Evolutionary conservation across 1,139 yeast species (phyloP), one percentile per base, ranked within the genome.

Genomic region (Debaryomycetaceae sp.): DNA sequence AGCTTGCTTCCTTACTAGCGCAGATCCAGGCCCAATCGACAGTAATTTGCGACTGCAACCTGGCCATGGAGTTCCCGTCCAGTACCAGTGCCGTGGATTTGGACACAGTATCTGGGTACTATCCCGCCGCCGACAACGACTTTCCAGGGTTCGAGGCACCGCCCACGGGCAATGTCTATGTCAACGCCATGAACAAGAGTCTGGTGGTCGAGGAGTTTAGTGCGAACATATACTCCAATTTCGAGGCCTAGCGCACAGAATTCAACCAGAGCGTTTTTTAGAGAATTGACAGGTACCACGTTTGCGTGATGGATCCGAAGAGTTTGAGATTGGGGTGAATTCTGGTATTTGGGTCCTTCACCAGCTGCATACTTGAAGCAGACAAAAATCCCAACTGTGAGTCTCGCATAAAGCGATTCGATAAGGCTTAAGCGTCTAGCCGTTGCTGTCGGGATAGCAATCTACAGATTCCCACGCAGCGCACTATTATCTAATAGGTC

Each of bases 221-320:
- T 54, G 96, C 96, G 4, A 70, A 86, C 42, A 90, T 87, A 7
- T 87, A 87, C 51, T 79, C 95, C 21, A 85, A 85, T 48, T 83
- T 81, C 52, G 81, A 76, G 35, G 63, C 49, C 26, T 23, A 24
- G n/a, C n/a, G n/a, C n/a, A n/a, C n/a, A n/a, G n/a, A n/a, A n/a
- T n/a, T n/a, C n/a, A n/a, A n/a, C n/a, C n/a, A n/a, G n/a, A 25
- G 10, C 15, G 8, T 19, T 19, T 12, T 6, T 14, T 13, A 26
- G 12, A n/a, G n/a, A 8, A 13, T 13, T 26, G 16, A 26, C 19
- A 20, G n/a, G 16, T 8, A 13, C 6, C 16, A 7, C 5, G 14
- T 5, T n/a, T n/a, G n/a, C n/a, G n/a, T n/a, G n/a, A n/a, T n/a
- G n/a, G n/a, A n/a, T n/a, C n/a, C 4, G 5, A 18, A 25, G 16